Percentiles rank a stretch among this genome's conserved stretches.
Evolutionary conservation across 345 rosid species (phyloP).

Genomic region (Leavenworthia alabamica): DNA sequence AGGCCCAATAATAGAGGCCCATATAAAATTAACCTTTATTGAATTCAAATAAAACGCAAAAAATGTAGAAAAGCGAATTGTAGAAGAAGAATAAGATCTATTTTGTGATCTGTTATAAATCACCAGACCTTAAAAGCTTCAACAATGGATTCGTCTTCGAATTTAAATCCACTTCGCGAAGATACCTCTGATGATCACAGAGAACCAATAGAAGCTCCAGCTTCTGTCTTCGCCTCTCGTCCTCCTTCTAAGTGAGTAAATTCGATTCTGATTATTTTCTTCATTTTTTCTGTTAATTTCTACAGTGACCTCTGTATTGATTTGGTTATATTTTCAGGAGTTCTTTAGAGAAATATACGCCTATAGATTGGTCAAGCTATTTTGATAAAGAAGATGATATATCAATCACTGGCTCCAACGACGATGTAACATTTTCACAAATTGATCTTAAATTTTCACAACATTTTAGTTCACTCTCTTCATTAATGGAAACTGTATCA

Average conservation of each 20-base stretch:
- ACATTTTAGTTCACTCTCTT: not conserved
- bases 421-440: constrained; percentile 49
- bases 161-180: constrained; percentile 50
- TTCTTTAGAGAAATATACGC: constrained; percentile 49
- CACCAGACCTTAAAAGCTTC: not conserved
- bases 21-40: not conserved
- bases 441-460: not conserved
- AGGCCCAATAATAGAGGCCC: not conserved
- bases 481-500: constrained; percentile 21
- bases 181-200: constrained; percentile 28
- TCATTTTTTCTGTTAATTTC: not conserved
- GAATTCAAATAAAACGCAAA: not conserved
- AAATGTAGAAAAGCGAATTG: not conserved
- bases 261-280: not conserved
- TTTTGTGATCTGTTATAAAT: not conserved
- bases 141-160: constrained; percentile 43
- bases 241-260: constrained; percentile 53
- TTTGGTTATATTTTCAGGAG: constrained; percentile 35
- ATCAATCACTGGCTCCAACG: constrained; percentile 47
- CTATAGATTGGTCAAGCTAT: constrained; percentile 60
- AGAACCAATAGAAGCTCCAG: constrained; percentile 27
- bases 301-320: not conserved
- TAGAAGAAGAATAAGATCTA: constrained; percentile 11
- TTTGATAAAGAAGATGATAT: constrained; percentile 80
- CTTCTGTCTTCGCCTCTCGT: constrained; percentile 48